phyloP scores from a whole-genome alignment of 805 yeast genomes.

The Suhomyces kilbournensis region DNA sequence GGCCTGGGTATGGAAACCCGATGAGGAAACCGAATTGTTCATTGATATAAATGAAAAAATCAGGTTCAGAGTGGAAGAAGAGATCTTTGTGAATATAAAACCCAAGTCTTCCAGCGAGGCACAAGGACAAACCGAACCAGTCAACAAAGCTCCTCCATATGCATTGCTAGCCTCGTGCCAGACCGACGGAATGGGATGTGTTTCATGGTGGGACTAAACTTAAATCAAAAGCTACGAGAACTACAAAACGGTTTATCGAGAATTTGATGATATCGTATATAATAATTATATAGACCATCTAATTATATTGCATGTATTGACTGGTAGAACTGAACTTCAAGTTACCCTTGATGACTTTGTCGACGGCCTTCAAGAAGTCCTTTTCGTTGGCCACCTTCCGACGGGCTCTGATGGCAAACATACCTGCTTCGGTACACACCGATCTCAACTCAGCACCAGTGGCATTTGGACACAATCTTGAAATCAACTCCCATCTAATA shows the following conservation, averaged over 20 bases:
- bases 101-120: conserved; percentile 68
- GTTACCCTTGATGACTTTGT: conserved; percentile 97
- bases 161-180: conserved; percentile 87
- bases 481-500: conserved; percentile 97
- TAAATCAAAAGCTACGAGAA: neutral
- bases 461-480: conserved; percentile 95
- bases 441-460: conserved; percentile 99
- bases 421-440: conserved; percentile 99
- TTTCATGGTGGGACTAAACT: conserved; percentile 84
- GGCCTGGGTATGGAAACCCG: conserved; percentile 94
- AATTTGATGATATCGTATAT: neutral
- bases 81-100: conserved; percentile 76
- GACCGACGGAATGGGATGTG: conserved; percentile 94
- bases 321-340: conserved; percentile 96
- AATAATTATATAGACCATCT: conserved; percentile 11
- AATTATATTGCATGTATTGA: conserved; percentile 98
- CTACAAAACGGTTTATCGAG: too few relatives aligned
- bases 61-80: conserved; percentile 87
- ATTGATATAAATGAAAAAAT: conserved; percentile 90
- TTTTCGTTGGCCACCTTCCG: conserved; percentile 97
- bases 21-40: conserved; percentile 71
- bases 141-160: conserved; percentile 67
- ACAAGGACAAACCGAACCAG: conserved; percentile 33
- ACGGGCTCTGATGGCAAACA: conserved; percentile 98
- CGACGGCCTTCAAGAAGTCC: conserved; percentile 96